Evolutionary conservation across 2,329 filamentous ascomycete genomes (phyloP).

Genomic region (Neopestalotiopsis clavispora): DNA sequence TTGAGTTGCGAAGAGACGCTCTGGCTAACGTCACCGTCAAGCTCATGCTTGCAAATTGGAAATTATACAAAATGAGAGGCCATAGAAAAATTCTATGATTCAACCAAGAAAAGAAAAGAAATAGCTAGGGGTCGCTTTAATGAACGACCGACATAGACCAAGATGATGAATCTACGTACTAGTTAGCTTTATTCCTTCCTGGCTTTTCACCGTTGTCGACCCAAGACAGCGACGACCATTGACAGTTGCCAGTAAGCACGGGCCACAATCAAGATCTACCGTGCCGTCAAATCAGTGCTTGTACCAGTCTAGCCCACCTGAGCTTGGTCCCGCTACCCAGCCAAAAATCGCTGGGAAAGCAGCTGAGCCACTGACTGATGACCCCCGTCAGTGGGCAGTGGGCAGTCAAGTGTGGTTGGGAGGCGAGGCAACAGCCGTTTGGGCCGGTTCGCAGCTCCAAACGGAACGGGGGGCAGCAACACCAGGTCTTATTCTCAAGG

Average conservation of each 20-base stretch:
- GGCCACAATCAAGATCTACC: neutral
- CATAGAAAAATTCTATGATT: neutral
- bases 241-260: neutral
- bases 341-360: neutral
- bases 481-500: neutral
- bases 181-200: neutral
- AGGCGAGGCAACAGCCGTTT: constrained; percentile 7
- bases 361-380: neutral
- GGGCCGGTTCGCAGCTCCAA: neutral
- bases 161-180: neutral
- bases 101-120: neutral
- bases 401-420: constrained; percentile 8
- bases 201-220: neutral
- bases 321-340: constrained; percentile 4
- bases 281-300: neutral
- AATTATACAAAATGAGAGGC: neutral
- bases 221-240: neutral
- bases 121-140: neutral
- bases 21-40: constrained; percentile 28
- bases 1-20: constrained; percentile 30
- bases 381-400: neutral
- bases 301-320: neutral
- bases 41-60: constrained; percentile 29
- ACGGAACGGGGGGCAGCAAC: neutral
- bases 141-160: neutral